Percentiles rank a stretch among this genome's conserved stretches.
phyloP scores from a whole-genome alignment of 805 yeast genomes.

The Saturnispora hagleri region DNA sequence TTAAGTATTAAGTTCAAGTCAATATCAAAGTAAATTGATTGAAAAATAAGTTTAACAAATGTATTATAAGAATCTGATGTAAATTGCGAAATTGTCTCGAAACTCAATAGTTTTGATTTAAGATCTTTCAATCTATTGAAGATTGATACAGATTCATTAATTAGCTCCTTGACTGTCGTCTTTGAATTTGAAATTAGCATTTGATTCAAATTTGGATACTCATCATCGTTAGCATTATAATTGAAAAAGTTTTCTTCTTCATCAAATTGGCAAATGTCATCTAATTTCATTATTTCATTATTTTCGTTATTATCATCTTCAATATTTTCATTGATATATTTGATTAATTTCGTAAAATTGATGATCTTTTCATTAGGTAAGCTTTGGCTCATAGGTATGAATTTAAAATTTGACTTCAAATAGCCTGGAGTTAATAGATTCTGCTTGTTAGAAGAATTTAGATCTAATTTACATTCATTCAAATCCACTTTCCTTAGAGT shows the following conservation, averaged over 20 bases:
- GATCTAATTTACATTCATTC: constrained; percentile 47
- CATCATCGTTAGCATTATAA: constrained; percentile 24
- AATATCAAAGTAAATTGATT: neutral
- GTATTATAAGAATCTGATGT: neutral
- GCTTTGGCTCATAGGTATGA: neutral
- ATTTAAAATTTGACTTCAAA: neutral
- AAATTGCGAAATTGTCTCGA: neutral
- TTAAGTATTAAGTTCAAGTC: neutral
- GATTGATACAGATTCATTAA: neutral
- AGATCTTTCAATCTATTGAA: neutral
- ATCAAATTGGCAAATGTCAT: constrained; percentile 46
- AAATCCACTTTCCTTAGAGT: constrained; percentile 61
- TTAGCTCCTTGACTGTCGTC: constrained; percentile 8
- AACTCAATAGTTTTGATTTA: neutral
- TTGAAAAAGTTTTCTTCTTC: constrained; percentile 49
- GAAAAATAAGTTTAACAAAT: neutral
- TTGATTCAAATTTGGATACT: constrained; percentile 21
- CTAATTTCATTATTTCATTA: constrained; percentile 18
- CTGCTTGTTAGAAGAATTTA: constrained; percentile 46
- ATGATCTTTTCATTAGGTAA: constrained; percentile 58
- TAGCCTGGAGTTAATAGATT: neutral
- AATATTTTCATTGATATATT: constrained; percentile 27
- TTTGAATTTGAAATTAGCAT: constrained; percentile 16
- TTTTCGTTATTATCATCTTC: constrained; percentile 7
- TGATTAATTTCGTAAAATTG: constrained; percentile 45